A percentile compares a stretch with the other conserved stretches of the same genome.
These are phyloP conservation scores for Solanum ahanhuiri DNA, from an alignment of 257 asterid species.

Conservation along the genomic window DNA sequence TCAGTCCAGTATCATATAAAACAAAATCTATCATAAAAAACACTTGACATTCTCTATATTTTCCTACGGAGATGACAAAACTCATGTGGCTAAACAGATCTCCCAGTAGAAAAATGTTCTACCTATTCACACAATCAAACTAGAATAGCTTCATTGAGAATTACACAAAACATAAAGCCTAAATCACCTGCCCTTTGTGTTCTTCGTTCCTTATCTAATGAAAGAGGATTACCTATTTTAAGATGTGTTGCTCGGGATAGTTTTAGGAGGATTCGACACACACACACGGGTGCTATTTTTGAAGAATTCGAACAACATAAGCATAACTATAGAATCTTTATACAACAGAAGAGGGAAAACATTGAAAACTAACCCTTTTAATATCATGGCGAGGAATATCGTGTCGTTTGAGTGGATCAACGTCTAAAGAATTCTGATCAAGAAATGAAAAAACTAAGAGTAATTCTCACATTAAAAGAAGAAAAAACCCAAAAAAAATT, in stretches of 20 bases:
- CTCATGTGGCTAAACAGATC: background rate
- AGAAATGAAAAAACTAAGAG: background rate
- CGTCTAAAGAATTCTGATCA: constrained; percentile 47
- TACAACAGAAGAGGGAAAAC: background rate
- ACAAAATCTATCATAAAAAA: background rate
- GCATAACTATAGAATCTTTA: background rate
- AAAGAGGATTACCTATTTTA: background rate
- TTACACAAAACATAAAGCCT: background rate
- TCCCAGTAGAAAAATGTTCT: background rate
- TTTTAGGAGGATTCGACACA: background rate
- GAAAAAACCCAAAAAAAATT: background rate
- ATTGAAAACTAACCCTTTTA: constrained; percentile 31
- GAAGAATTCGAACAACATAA: background rate
- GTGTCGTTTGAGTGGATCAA: constrained; percentile 51
- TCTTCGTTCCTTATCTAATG: background rate
- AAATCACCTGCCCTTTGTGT: background rate
- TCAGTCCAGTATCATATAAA: background rate
- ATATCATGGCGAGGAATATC: constrained; percentile 67
- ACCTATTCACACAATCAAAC: background rate
- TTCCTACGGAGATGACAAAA: background rate
- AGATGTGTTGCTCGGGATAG: background rate
- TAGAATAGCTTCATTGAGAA: background rate
- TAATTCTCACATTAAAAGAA: background rate
- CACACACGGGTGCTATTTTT: background rate
- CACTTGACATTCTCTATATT: background rate